Evolutionary conservation across 1,284 basidiomycete genomes (phyloP).

Genomic region (Trametes sp.): DNA sequence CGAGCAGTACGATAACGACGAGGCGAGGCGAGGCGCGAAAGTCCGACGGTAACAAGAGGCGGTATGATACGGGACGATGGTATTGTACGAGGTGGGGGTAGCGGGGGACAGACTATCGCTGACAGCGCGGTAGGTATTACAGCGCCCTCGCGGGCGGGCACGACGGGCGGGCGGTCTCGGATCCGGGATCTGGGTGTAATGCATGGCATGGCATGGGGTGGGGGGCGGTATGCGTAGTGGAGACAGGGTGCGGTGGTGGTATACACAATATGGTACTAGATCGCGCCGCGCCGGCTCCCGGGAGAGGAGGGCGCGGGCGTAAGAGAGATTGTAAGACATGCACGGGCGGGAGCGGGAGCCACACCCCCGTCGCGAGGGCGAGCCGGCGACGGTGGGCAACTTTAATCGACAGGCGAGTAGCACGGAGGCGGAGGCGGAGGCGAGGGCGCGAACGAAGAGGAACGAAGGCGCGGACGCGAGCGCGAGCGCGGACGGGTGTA

Average conservation of each 20-base stretch:
- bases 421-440: not conserved
- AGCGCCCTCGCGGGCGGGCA: not conserved
- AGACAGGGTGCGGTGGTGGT: conserved; percentile 5
- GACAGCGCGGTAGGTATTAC: conserved; percentile 16
- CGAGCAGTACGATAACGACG: not conserved
- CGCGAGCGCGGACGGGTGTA: not conserved
- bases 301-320: not conserved
- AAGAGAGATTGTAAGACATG: conserved; percentile 4
- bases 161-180: not conserved
- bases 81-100: not conserved
- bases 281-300: not conserved
- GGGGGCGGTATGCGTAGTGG: not conserved
- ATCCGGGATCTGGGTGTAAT: not conserved
- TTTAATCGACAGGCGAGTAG: conserved; percentile 12
- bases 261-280: conserved; percentile 24
- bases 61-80: not conserved
- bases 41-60: not conserved
- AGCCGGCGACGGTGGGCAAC: conserved; percentile 5
- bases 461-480: not conserved
- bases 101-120: conserved; percentile 8
- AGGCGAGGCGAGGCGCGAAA: not conserved
- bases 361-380: not conserved
- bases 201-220: not conserved
- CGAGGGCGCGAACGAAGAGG: not conserved
- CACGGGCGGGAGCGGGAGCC: not conserved